These are phyloP conservation scores for Pyricularia grisea DNA, from an alignment of 2,329 filamentous ascomycete species.

Conservation along the genomic window DNA sequence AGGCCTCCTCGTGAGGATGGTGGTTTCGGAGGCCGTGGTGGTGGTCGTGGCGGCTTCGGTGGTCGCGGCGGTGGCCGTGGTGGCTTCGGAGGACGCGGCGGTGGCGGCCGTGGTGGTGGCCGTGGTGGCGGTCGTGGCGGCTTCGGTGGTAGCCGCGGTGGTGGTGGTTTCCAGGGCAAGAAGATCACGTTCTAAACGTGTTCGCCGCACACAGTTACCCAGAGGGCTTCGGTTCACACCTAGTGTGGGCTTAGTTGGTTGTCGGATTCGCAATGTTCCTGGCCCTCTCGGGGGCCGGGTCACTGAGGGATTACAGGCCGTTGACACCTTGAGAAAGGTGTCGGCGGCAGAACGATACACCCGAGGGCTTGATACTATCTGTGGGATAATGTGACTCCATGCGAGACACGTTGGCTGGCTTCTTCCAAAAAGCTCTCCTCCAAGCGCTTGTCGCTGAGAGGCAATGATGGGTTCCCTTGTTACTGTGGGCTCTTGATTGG, in stretches of 20 bases:
- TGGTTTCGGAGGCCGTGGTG: slow-evolving; percentile 31
- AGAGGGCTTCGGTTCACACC: slow-evolving; percentile 27
- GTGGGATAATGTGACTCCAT: slow-evolving; percentile 18
- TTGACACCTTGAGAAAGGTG: slow-evolving; percentile 46
- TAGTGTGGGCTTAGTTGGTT: slow-evolving; percentile 41
- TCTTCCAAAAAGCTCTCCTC: slow-evolving; percentile 13
- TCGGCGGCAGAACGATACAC: slow-evolving; percentile 39
- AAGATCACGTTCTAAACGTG: slow-evolving; percentile 52
- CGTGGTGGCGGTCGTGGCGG: slow-evolving; percentile 42
- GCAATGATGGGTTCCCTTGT: slow-evolving; percentile 16
- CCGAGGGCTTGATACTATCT: slow-evolving; percentile 38
- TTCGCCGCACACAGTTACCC: slow-evolving; percentile 27
- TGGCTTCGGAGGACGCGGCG: slow-evolving; percentile 31
- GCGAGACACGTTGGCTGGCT: slow-evolving; percentile 1
- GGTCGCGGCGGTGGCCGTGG: slow-evolving; percentile 26
- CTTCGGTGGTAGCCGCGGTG: slow-evolving; percentile 36
- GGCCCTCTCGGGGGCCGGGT: slow-evolving; percentile 4
- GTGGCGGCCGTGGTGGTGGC: slow-evolving; percentile 41
- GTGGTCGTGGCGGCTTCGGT: slow-evolving; percentile 40
- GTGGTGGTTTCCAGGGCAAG: slow-evolving; percentile 63
- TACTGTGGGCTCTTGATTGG: slow-evolving; percentile 12
- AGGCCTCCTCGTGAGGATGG: slow-evolving; percentile 51
- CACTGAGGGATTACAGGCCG: slow-evolving; percentile 15
- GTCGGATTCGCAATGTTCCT: slow-evolving; percentile 37
- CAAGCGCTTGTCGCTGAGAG: neutral